phyloP scores from a whole-genome alignment of 441 rosid species.

The Codiaeum variegatum region DNA sequence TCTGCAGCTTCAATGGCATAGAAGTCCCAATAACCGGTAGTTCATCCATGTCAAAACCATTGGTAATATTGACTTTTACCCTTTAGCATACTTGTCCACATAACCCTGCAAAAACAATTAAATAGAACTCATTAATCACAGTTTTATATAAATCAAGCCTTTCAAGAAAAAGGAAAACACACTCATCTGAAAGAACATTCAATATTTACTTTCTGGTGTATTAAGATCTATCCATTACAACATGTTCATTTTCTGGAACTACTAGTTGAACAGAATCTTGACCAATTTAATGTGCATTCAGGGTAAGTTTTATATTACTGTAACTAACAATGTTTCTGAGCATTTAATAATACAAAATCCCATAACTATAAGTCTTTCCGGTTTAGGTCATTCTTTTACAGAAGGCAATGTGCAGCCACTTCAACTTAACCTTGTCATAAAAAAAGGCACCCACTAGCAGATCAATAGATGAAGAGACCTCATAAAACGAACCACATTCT shows the following conservation, averaged over 20 bases:
- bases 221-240: background rate
- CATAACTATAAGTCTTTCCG: background rate
- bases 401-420: background rate
- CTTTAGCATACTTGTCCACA: conserved; percentile 80
- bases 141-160: background rate
- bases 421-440: background rate
- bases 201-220: background rate
- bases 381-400: background rate
- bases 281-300: background rate
- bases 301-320: background rate
- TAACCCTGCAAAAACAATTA: conserved; percentile 59
- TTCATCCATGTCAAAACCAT: conserved; percentile 3
- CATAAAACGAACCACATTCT: background rate
- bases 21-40: background rate
- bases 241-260: background rate
- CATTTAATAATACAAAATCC: background rate
- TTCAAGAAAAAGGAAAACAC: background rate
- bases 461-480: background rate
- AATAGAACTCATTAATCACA: conserved; percentile 6
- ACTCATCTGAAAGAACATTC: background rate
- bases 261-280: background rate
- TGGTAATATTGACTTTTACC: conserved; percentile 30
- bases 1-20: conserved; percentile 13
- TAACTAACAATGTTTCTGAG: background rate
- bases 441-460: background rate